Conservation (phyloP, 768 basidiomycete species). For the Auricularia sp. region DNA sequence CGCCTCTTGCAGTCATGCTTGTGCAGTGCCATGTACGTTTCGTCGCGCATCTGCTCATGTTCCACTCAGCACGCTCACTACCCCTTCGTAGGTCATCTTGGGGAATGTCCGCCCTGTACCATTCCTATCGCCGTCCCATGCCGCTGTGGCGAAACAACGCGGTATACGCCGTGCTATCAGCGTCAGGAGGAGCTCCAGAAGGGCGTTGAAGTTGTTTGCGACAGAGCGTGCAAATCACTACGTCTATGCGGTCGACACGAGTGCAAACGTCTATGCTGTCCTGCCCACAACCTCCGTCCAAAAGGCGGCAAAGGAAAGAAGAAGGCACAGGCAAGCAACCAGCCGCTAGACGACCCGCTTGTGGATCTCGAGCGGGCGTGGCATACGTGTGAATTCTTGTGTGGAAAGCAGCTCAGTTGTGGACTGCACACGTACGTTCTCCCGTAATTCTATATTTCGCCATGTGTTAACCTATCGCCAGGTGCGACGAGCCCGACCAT, state of each 20-base stretch:
- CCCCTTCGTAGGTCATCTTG: slow-evolving; percentile 1
- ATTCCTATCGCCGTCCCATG: slow-evolving; percentile 67
- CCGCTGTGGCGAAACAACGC: slow-evolving; percentile 69
- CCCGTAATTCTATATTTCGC: neutral
- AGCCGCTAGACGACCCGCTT: slow-evolving; percentile 21
- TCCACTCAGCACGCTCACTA: neutral
- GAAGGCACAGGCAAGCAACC: slow-evolving; percentile 21
- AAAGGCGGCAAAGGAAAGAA: slow-evolving; percentile 53
- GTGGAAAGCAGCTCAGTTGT: slow-evolving; percentile 61
- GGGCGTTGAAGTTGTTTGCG: slow-evolving; percentile 60
- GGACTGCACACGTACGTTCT: slow-evolving; percentile 47
- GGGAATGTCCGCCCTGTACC: slow-evolving; percentile 77
- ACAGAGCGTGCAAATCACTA: slow-evolving; percentile 65
- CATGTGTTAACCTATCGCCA: neutral
- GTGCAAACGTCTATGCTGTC: slow-evolving; percentile 81
- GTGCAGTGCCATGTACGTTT: slow-evolving; percentile 42
- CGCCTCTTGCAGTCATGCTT: slow-evolving; percentile 62
- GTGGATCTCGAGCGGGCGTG: slow-evolving; percentile 52
- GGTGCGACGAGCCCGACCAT: slow-evolving; percentile 75
- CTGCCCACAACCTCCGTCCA: slow-evolving; percentile 57
- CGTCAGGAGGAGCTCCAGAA: slow-evolving; percentile 25
- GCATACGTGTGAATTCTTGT: slow-evolving; percentile 79
- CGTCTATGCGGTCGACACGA: slow-evolving; percentile 82
- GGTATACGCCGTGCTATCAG: slow-evolving; percentile 44
- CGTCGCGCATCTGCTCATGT: neutral